Evolutionary conservation across 768 basidiomycete genomes (phyloP), one percentile per base, ranked within the genome.

Genomic region (Agaricus subrufescens): DNA sequence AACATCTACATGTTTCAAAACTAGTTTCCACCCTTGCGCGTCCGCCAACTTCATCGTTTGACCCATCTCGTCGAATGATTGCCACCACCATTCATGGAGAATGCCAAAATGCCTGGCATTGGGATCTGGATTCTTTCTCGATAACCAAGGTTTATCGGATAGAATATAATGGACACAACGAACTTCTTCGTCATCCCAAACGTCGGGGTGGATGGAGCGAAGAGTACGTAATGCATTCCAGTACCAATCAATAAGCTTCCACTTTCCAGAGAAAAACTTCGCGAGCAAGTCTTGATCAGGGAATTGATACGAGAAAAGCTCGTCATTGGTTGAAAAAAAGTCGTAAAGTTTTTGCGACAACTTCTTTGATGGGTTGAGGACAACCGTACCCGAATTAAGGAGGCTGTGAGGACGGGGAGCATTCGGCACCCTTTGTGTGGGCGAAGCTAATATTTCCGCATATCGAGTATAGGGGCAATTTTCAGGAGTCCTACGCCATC

Each of bases 161-260:
- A 94, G 71, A 63, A 95, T 93, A 65, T 91, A 95, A 69, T 96
- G 94, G 23, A 95, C 73, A 65, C 92, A 90, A 56, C 86, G 83
- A 37, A 95, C 84, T 68, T 94, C 87, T 3, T 86, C 83, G 65
- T 97, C 93, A 44, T 80, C 73, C 96, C 96, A 99, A 62, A 93
- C 65, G 34, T 78, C 67, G 38, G 78, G 69, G 69, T 99, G 97
- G 39, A 85, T 76, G 31, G 75, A 65, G 45, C 88, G 79, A 62
- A 93, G 69, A n/a, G 94, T 90, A 72, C 93, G 94, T 60, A 98
- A 76, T 0, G 94, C 94, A 63, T 99, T 99, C 70, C 94, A 95
- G 58, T 84, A 84, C 84, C 90, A 97, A 1, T 86, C 81, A 40
- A 96, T 70, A 4, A 90, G 86, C 52, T 75, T 79, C 90, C 91